Conservation (phyloP, 2,329 filamentous ascomycete species). For the Hypocreales sp. region DNA sequence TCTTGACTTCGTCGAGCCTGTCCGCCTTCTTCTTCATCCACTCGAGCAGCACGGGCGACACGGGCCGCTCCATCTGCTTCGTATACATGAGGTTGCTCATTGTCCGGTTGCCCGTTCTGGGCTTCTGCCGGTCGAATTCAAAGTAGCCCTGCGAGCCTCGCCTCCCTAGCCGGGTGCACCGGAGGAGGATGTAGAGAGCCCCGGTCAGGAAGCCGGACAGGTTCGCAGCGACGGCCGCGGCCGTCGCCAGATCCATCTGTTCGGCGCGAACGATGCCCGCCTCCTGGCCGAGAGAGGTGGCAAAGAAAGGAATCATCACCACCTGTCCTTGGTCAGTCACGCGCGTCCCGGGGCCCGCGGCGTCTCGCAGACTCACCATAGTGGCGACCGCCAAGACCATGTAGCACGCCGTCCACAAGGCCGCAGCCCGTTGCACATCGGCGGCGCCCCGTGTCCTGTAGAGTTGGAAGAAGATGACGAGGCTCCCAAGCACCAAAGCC, state of each 20-base stretch:
- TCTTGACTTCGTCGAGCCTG: not conserved
- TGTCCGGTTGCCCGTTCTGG: slow-evolving; percentile 2
- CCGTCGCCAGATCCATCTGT: slow-evolving; percentile 36
- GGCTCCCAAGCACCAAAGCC: slow-evolving; percentile 31
- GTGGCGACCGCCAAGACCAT: slow-evolving; percentile 39
- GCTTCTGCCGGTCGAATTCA: slow-evolving; percentile 28
- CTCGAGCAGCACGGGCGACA: slow-evolving; percentile 3
- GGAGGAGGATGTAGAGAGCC: slow-evolving; percentile 50
- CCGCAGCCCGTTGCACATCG: slow-evolving; percentile 42
- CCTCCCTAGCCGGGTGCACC: slow-evolving; percentile 43
- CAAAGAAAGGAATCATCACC: slow-evolving; percentile 49
- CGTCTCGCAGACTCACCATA: slow-evolving; percentile 30
- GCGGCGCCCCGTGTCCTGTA: slow-evolving; percentile 38
- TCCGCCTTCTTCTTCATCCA: not conserved
- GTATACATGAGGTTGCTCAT: slow-evolving; percentile 5
- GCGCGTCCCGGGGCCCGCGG: not conserved
- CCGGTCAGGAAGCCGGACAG: slow-evolving; percentile 50
- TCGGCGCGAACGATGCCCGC: slow-evolving; percentile 17
- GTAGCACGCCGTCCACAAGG: slow-evolving; percentile 57
- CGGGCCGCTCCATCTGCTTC: slow-evolving; percentile 8
- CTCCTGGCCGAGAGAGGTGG: slow-evolving; percentile 32
- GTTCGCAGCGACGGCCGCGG: slow-evolving; percentile 50
- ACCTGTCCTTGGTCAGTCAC: slow-evolving; percentile 20
- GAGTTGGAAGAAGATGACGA: slow-evolving; percentile 41
- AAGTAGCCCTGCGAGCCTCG: slow-evolving; percentile 27